phyloP scores from a whole-genome alignment of 108 stramenopile genomes.

The Fragilaria crotonensis region DNA sequence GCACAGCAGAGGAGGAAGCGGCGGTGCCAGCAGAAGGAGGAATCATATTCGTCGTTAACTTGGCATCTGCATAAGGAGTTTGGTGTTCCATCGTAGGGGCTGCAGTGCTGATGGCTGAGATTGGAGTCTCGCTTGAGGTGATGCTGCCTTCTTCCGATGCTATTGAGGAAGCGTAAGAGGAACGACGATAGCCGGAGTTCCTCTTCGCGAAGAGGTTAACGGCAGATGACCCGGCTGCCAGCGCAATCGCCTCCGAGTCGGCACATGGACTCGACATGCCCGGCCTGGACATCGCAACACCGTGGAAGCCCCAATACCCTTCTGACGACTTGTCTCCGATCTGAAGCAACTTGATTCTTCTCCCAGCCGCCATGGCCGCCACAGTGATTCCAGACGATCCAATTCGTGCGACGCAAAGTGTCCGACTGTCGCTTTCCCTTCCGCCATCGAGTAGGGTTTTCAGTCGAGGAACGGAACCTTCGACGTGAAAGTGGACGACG shows the following conservation, averaged over 20 bases:
- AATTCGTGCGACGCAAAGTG: slow-evolving; percentile 3
- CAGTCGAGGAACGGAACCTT: neutral
- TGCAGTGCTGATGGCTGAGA: neutral
- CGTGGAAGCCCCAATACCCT: slow-evolving; percentile 10
- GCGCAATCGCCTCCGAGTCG: neutral
- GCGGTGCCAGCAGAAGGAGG: neutral
- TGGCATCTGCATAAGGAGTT: slow-evolving; percentile 19
- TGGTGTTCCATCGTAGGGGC: neutral
- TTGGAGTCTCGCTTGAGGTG: neutral
- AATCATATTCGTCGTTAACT: slow-evolving; percentile 14
- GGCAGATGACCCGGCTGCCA: neutral
- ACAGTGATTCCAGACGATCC: neutral
- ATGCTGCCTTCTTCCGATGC: neutral
- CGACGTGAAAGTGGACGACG: slow-evolving; percentile 16
- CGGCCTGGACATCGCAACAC: neutral
- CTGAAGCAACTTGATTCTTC: neutral
- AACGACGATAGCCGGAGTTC: neutral
- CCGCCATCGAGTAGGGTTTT: neutral
- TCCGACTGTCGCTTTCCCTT: slow-evolving; percentile 1
- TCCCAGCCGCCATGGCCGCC: slow-evolving; percentile 5
- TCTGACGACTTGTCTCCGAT: neutral
- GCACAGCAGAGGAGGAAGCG: neutral
- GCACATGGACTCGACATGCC: neutral
- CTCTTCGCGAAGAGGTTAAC: neutral
- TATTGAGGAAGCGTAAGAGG: neutral